These are phyloP conservation scores for Microstegium vimineum DNA, from an alignment of 176 grass and related monocot genomes.

Conservation along the genomic window DNA sequence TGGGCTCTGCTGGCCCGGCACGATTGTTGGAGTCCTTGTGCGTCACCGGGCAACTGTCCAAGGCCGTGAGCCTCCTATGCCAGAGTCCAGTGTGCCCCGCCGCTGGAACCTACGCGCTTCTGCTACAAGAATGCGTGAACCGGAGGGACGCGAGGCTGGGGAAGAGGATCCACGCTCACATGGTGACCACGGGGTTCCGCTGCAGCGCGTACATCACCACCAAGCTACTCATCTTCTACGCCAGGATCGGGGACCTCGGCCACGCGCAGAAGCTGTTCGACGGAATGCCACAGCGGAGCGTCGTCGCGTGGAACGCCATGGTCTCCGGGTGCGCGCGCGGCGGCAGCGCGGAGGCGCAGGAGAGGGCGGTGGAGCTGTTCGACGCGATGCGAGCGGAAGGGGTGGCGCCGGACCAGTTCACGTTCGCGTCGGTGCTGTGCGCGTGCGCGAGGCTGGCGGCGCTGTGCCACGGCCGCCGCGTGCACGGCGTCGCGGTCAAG, in stretches of 20 bases:
- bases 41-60: slow-evolving; percentile 34
- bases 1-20: slow-evolving; percentile 21
- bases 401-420: slow-evolving; percentile 53
- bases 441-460: slow-evolving; percentile 51
- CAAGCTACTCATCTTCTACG: slow-evolving; percentile 52
- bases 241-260: slow-evolving; percentile 40
- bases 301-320: slow-evolving; percentile 52
- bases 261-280: slow-evolving; percentile 40
- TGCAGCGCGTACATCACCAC: slow-evolving; percentile 26
- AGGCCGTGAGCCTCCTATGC: slow-evolving; percentile 38
- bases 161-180: slow-evolving; percentile 55
- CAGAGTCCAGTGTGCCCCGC: slow-evolving; percentile 2
- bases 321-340: slow-evolving; percentile 43
- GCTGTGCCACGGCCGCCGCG: slow-evolving; percentile 43
- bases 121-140: slow-evolving; percentile 51
- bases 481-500: slow-evolving; percentile 46
- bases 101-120: slow-evolving; percentile 25
- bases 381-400: slow-evolving; percentile 24
- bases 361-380: slow-evolving; percentile 32
- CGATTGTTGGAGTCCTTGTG: slow-evolving; percentile 30
- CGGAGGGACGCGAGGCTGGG: slow-evolving; percentile 41
- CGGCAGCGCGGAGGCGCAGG: neutral
- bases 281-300: slow-evolving; percentile 29
- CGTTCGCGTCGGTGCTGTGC: slow-evolving; percentile 51
- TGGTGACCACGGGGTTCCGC: slow-evolving; percentile 37